Percentiles rank a stretch among this genome's conserved stretches.
These are phyloP conservation scores for Nothomitra cinnamomea DNA, from an alignment of 2,329 filamentous ascomycete species.

Conservation along the genomic window DNA sequence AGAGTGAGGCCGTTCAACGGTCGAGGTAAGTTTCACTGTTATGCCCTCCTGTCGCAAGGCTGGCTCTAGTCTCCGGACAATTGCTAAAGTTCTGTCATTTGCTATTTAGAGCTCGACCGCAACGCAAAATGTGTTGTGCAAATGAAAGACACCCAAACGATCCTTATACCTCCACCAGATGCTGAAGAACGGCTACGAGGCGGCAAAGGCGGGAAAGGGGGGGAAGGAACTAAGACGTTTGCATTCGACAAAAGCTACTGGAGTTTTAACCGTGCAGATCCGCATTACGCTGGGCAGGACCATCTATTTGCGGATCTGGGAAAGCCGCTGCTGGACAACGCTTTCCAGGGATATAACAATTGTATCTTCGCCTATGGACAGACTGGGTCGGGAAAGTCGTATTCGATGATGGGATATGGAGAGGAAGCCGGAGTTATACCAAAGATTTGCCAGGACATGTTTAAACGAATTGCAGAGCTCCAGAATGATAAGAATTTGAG, in stretches of 20 bases:
- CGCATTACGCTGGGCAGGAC: constrained; percentile 78
- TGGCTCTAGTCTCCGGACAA: background rate
- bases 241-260: constrained; percentile 96
- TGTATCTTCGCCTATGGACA: constrained; percentile 99
- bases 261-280: constrained; percentile 76
- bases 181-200: constrained; percentile 34
- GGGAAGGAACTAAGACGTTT: constrained; percentile 61
- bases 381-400: constrained; percentile 95
- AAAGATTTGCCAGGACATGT: constrained; percentile 95
- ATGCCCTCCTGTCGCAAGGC: background rate
- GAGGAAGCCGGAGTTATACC: constrained; percentile 92
- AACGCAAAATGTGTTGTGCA: constrained; percentile 92
- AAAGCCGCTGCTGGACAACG: constrained; percentile 84
- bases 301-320: constrained; percentile 80
- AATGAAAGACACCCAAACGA: constrained; percentile 86
- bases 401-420: constrained; percentile 99
- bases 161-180: constrained; percentile 58
- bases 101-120: constrained; percentile 60
- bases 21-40: constrained; percentile 45
- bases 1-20: constrained; percentile 88
- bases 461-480: constrained; percentile 60
- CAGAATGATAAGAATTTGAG: constrained; percentile 57
- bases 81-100: background rate
- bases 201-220: constrained; percentile 48
- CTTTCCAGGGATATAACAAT: constrained; percentile 97